A percentile compares a stretch with the other conserved stretches of the same genome.
These are phyloP conservation scores for Aspergillus jensenii DNA, from an alignment of 2,329 filamentous ascomycete genomes.

Conservation along the genomic window DNA sequence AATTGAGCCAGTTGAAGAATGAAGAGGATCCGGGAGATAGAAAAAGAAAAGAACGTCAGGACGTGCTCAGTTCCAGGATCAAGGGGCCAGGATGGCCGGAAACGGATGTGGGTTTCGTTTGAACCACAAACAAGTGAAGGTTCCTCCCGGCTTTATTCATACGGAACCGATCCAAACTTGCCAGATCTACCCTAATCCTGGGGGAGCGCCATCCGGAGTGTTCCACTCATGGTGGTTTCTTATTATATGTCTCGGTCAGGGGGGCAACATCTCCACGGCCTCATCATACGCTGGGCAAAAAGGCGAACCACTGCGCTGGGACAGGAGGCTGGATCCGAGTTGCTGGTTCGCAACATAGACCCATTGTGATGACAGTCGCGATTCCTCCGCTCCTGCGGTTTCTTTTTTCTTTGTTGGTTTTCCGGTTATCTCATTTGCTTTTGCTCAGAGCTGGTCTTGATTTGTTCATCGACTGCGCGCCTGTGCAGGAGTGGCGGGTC, in stretches of 20 bases:
- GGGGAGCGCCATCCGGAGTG: neutral
- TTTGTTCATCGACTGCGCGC: conserved; percentile 9
- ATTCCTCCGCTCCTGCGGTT: conserved; percentile 2
- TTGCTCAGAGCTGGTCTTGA: conserved; percentile 4
- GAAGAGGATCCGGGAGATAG: neutral
- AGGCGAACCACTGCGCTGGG: conserved; percentile 18
- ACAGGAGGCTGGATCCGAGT: conserved; percentile 13
- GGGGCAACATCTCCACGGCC: neutral
- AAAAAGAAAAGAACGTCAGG: conserved; percentile 8
- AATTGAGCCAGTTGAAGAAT: neutral
- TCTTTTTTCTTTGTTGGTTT: conserved; percentile 5
- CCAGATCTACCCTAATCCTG: neutral
- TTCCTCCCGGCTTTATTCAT: neutral
- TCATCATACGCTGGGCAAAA: conserved; percentile 11
- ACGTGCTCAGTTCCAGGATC: conserved; percentile 1
- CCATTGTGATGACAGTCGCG: neutral
- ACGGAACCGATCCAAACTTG: neutral
- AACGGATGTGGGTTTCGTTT: conserved; percentile 6
- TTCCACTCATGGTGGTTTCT: conserved; percentile 6
- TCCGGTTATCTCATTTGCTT: conserved; percentile 5
- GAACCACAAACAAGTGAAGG: conserved; percentile 3
- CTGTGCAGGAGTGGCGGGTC: conserved; percentile 7
- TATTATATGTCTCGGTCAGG: conserved; percentile 13
- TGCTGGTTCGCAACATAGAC: conserved; percentile 7
- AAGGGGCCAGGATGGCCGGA: conserved; percentile 5